phyloP scores from a whole-genome alignment of 2,329 filamentous ascomycete species.

The Calonectria pteridis region DNA sequence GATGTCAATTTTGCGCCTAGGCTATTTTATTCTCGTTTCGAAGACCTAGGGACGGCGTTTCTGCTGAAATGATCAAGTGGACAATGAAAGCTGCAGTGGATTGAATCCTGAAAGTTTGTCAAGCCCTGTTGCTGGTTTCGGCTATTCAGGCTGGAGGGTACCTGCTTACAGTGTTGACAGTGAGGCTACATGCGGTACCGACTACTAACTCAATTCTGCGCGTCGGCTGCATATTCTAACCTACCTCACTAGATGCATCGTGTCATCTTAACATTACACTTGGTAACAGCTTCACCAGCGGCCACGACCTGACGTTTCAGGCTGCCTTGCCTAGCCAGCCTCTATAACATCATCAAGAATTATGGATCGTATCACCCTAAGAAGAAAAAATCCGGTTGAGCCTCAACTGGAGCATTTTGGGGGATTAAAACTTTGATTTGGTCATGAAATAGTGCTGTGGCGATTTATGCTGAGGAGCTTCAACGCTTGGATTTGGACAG shows the following conservation, averaged over 20 bases:
- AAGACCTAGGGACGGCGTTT: not conserved
- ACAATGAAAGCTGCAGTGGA: not conserved
- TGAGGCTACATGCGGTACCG: not conserved
- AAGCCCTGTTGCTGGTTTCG: constrained; percentile 8
- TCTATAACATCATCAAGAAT: not conserved
- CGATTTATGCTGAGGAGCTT: too few species aligned
- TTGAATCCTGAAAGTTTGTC: constrained; percentile 4
- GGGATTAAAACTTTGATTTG: not conserved
- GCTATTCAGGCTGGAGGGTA: not conserved
- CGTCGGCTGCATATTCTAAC: not conserved
- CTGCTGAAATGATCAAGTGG: not conserved
- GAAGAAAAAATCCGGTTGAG: not conserved
- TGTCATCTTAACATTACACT: not conserved
- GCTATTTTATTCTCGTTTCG: not conserved
- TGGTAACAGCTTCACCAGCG: not conserved
- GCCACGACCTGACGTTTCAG: not conserved
- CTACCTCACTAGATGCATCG: not conserved
- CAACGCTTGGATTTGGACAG: not conserved
- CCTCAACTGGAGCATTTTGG: not conserved
- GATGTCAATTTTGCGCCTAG: not conserved
- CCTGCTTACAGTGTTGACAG: not conserved
- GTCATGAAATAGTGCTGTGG: not conserved
- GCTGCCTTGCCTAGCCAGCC: not conserved
- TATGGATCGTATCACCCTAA: not conserved
- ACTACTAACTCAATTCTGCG: not conserved